phyloP scores from a whole-genome alignment of 140 eudicot genomes.

The Stevia rebaudiana region DNA sequence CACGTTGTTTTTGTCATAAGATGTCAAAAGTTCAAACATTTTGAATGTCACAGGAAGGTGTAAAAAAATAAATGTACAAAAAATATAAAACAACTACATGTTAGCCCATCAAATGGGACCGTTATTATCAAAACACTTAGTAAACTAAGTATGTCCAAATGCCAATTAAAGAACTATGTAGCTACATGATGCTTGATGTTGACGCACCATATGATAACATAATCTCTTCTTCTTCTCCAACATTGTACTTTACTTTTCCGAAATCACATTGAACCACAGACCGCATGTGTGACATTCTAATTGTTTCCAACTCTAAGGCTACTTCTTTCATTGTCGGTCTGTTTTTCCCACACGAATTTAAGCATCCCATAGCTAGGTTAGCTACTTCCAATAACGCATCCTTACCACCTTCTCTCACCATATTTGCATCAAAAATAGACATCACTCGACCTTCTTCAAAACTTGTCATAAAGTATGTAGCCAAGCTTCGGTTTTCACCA shows the following conservation, averaged over 20 bases:
- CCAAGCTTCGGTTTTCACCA: conserved; percentile 31
- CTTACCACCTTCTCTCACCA: conserved; percentile 13
- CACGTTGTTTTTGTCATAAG: too few relatives aligned
- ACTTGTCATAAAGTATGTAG: conserved; percentile 19
- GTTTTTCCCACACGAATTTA: conserved; percentile 33
- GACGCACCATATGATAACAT: conserved; percentile 19
- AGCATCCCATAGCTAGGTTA: conserved; percentile 30
- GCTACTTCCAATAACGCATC: conserved; percentile 18
- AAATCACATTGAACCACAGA: conserved; percentile 8
- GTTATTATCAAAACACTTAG: too few relatives aligned
- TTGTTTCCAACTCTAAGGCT: conserved; percentile 29
- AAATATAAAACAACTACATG: too few relatives aligned
- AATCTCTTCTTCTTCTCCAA: conserved; percentile 15
- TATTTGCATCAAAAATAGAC: conserved; percentile 26
- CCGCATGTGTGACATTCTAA: conserved; percentile 15
- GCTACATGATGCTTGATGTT: conserved; percentile 11
- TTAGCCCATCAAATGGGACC: too few relatives aligned
- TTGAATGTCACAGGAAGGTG: too few relatives aligned
- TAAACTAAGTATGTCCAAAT: too few relatives aligned
- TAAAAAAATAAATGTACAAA: too few relatives aligned
- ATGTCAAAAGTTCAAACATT: too few relatives aligned
- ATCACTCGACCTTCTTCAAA: conserved; percentile 25
- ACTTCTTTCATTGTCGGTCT: conserved; percentile 52
- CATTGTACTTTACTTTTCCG: background rate
- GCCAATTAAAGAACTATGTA: too few relatives aligned